These are phyloP conservation scores for Setomelanomma holmii DNA, from an alignment of 2,329 filamentous ascomycete genomes.

Conservation along the genomic window DNA sequence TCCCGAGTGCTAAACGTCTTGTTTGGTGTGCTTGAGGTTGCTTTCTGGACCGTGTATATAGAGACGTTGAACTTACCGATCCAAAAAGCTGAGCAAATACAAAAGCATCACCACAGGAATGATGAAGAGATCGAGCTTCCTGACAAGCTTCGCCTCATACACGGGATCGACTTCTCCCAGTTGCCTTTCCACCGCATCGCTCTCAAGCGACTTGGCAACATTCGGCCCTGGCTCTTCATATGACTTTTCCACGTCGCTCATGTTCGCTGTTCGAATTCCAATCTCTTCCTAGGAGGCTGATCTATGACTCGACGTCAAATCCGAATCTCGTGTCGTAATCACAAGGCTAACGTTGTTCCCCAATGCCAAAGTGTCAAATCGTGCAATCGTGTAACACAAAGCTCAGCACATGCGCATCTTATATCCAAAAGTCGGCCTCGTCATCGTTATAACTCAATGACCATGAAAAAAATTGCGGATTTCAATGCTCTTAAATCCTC, in stretches of 20 bases:
- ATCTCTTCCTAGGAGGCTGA: neutral
- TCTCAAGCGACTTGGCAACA: slow-evolving; percentile 19
- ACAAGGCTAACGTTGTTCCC: neutral
- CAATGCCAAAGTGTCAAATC: neutral
- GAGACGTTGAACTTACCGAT: slow-evolving; percentile 60
- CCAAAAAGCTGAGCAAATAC: slow-evolving; percentile 79
- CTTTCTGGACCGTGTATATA: neutral
- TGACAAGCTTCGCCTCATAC: slow-evolving; percentile 63
- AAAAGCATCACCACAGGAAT: slow-evolving; percentile 72
- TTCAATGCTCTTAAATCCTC: slow-evolving; percentile 29
- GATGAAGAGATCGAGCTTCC: slow-evolving; percentile 69
- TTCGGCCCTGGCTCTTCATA: slow-evolving; percentile 17
- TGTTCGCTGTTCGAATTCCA: slow-evolving; percentile 9
- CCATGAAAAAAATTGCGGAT: slow-evolving; percentile 16
- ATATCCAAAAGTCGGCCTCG: slow-evolving; percentile 22
- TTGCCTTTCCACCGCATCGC: slow-evolving; percentile 34
- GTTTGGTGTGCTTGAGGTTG: neutral
- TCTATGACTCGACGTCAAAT: slow-evolving; percentile 8
- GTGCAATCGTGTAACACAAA: neutral
- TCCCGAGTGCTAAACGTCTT: no score
- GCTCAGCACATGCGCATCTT: slow-evolving; percentile 13
- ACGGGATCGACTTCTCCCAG: slow-evolving; percentile 47
- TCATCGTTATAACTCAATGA: slow-evolving; percentile 24
- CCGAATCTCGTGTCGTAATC: neutral
- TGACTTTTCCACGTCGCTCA: slow-evolving; percentile 40